Percentiles rank a stretch among this genome's conserved stretches.
phyloP scores from a whole-genome alignment of 2,329 filamentous ascomycete genomes.

The Emericellopsis atlantica region DNA sequence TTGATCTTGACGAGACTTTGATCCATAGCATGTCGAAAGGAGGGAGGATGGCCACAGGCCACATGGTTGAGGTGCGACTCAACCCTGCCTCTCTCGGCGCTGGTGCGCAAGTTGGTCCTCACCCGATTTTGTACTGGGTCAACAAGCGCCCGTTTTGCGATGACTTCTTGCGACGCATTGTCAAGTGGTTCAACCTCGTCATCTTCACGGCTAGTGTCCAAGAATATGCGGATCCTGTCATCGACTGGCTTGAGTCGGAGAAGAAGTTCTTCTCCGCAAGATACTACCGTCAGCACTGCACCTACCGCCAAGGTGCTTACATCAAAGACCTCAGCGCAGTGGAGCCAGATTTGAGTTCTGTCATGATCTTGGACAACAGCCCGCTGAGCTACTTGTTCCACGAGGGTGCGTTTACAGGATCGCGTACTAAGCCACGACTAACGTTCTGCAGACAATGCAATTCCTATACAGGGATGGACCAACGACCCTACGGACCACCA shows the following conservation, averaged over 20 bases:
- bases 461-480: slow-evolving; percentile 98
- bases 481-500: slow-evolving; percentile 96
- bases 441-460: slow-evolving; percentile 69
- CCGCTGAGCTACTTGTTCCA: slow-evolving; percentile 98
- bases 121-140: slow-evolving; percentile 96
- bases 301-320: slow-evolving; percentile 86
- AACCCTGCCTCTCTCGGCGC: slow-evolving; percentile 58
- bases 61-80: slow-evolving; percentile 97
- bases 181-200: slow-evolving; percentile 97
- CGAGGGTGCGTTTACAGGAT: slow-evolving; percentile 55
- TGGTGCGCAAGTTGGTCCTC: slow-evolving; percentile 44
- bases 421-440: slow-evolving; percentile 1
- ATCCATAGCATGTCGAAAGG: slow-evolving; percentile 98
- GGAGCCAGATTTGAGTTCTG: slow-evolving; percentile 91
- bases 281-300: slow-evolving; percentile 96
- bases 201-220: slow-evolving; percentile 96
- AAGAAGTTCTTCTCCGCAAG: slow-evolving; percentile 89
- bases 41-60: slow-evolving; percentile 86
- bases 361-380: slow-evolving; percentile 98
- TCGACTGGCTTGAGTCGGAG: slow-evolving; percentile 96
- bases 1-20: slow-evolving; percentile 92
- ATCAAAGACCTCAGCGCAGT: slow-evolving; percentile 96
- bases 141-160: slow-evolving; percentile 96
- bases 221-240: slow-evolving; percentile 96
- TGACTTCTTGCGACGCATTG: slow-evolving; percentile 82